Conservation (phyloP, 768 basidiomycete genomes). For the Leccinellum albellum region DNA sequence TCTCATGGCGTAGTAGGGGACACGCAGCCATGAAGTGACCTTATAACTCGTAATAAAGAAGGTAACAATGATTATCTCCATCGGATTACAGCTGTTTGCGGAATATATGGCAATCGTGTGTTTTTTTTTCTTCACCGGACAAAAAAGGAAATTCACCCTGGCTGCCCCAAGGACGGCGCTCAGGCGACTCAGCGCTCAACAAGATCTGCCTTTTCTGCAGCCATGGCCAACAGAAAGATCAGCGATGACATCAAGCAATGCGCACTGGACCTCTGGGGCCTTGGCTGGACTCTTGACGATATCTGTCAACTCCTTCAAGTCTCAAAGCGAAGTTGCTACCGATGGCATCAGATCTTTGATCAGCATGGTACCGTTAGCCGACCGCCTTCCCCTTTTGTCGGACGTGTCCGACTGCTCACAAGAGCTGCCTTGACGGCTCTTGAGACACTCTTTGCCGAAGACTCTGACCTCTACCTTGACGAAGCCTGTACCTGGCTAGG, state of each 20-base stretch:
- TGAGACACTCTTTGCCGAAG: not conserved
- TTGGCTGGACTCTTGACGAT: not conserved
- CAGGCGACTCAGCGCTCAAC: no score
- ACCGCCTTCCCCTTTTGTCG: not conserved
- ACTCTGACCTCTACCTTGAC: conserved; percentile 3
- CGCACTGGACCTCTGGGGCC: not conserved
- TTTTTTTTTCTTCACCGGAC: no score
- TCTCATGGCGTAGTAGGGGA: no score
- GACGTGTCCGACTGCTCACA: not conserved
- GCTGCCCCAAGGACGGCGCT: no score
- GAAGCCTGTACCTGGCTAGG: not conserved
- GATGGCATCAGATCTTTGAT: not conserved
- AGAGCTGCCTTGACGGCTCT: not conserved
- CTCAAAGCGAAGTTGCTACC: not conserved
- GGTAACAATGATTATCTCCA: no score
- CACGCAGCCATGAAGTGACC: no score
- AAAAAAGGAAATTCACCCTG: no score
- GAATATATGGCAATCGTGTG: no score
- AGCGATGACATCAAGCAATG: not conserved
- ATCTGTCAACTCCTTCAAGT: not conserved
- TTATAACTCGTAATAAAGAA: no score
- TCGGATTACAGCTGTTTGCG: no score
- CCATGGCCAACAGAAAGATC: not conserved
- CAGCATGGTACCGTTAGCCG: not conserved
- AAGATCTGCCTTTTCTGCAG: no score